These are phyloP conservation scores for Metschnikowia reukaufii DNA, from an alignment of 805 yeast genomes.

Conservation along the genomic window DNA sequence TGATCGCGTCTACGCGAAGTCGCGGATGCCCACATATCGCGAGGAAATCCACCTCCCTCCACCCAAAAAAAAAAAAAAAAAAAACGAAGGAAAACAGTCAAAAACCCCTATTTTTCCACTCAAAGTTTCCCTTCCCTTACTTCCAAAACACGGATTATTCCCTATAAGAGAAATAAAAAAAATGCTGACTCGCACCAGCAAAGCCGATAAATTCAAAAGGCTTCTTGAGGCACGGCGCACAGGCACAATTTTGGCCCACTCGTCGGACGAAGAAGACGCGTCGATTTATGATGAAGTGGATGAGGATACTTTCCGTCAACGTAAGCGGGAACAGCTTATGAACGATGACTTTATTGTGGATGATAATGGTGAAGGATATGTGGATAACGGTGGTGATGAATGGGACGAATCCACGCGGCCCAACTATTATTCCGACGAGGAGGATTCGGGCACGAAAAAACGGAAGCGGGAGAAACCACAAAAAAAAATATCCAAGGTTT, in stretches of 20 bases:
- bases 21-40: too few species aligned
- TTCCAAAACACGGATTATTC: too few species aligned
- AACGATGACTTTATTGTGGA: slow-evolving; percentile 94
- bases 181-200: slow-evolving; percentile 34
- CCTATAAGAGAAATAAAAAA: neutral
- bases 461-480: slow-evolving; percentile 26
- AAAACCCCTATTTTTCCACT: too few species aligned
- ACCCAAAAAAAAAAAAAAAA: too few species aligned
- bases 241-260: slow-evolving; percentile 44
- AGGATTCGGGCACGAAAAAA: slow-evolving; percentile 36
- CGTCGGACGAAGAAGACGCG: slow-evolving; percentile 45
- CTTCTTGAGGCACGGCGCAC: slow-evolving; percentile 65
- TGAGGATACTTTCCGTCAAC: slow-evolving; percentile 72
- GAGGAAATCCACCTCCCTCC: too few species aligned
- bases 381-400: slow-evolving; percentile 89
- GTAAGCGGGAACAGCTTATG: slow-evolving; percentile 75
- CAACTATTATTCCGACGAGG: slow-evolving; percentile 58
- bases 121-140: too few species aligned
- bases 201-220: slow-evolving; percentile 54
- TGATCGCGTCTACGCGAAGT: too few species aligned
- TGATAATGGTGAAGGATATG: slow-evolving; percentile 91
- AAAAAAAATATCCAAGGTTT: slow-evolving; percentile 38
- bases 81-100: too few species aligned
- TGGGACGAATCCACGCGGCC: slow-evolving; percentile 64
- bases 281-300: slow-evolving; percentile 86